Evolutionary conservation across 441 rosid species (phyloP), one percentile per base, ranked within the genome.

Genomic region (Francoa sonchifolia): DNA sequence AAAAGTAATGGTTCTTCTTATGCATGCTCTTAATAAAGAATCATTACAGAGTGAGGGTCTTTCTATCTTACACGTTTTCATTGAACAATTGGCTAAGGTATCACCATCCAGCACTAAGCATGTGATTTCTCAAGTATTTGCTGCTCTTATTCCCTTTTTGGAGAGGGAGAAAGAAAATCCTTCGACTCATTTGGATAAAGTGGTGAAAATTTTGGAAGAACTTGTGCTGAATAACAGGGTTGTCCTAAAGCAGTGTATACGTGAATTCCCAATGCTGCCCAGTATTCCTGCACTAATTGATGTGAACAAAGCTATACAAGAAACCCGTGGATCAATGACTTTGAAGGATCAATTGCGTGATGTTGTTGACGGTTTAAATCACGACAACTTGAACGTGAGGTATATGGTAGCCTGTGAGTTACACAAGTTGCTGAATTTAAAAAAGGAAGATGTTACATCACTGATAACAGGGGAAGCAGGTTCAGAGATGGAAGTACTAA

Each of bases 321-420:
- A 87, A 68, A 96, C 97, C 35, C 97, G 93, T 26, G 96, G 99
- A 43, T 59, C 62, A 58, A 69, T 84, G 83, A 82, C 77, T 52
- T 57, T 84, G 64, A 87, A 79, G 77, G 97, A 84, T 76, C 97
- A 93, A 43, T 60, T 92, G 56, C 70, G 79, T 43, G 82, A 77
- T 64, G 67, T 76, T 60, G 77, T 77, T 55, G 75, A 67, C 59
- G 93, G 99, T 67, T 57, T 92, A 70, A 76, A 76, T 56, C 89
- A 87, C 63, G 97, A 84, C 66, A 87, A 82, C 71, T 54, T 93
- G 85, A 93, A 93, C 66, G 99, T 87, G 47, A 82, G 96, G 59
- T 87, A 93, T 61, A 93, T 93, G 96, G 96, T 76, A 43, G 99
- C 73, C 13, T 84, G 94, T 67, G 97, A 93, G 58, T 71, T 93